Evolutionary conservation across 1,284 basidiomycete genomes (phyloP).

Genomic region (Ceratorhiza oryzae-sativae): DNA sequence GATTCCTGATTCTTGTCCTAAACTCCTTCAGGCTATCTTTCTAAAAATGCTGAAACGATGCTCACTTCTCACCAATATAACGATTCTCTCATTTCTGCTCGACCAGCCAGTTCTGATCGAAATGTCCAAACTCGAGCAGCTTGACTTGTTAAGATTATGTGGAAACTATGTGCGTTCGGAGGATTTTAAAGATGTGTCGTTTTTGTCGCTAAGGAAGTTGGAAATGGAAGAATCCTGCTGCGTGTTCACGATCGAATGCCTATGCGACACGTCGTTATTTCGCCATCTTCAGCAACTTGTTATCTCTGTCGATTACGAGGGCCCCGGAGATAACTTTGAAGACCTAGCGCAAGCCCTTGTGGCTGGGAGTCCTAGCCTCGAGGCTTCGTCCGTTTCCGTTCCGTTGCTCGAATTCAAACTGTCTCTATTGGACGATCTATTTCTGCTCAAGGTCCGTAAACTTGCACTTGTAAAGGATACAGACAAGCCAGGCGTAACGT

Average conservation of each 20-base stretch:
- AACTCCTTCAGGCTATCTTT: not conserved
- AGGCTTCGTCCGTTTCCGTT: not conserved
- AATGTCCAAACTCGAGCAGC: too few relatives aligned
- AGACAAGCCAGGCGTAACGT: not conserved
- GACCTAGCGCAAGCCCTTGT: not conserved
- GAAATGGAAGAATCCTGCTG: not conserved
- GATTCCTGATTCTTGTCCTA: not conserved
- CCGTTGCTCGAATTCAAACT: not conserved
- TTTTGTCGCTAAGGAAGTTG: not conserved
- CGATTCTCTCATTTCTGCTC: not conserved
- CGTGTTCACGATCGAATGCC: not conserved
- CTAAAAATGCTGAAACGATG: not conserved
- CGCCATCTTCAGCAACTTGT: not conserved
- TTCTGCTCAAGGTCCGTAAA: not conserved
- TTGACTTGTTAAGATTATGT: not conserved
- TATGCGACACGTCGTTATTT: not conserved
- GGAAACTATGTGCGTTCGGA: not conserved
- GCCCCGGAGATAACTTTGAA: not conserved
- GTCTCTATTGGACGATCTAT: not conserved
- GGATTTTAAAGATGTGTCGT: not conserved
- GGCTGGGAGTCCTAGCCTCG: not conserved
- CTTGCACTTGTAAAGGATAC: not conserved
- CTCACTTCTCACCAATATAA: not conserved
- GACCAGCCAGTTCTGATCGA: not conserved
- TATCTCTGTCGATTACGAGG: not conserved